Evolutionary conservation across 1,284 basidiomycete species (phyloP).

Genomic region (Wolfiporia cocos): DNA sequence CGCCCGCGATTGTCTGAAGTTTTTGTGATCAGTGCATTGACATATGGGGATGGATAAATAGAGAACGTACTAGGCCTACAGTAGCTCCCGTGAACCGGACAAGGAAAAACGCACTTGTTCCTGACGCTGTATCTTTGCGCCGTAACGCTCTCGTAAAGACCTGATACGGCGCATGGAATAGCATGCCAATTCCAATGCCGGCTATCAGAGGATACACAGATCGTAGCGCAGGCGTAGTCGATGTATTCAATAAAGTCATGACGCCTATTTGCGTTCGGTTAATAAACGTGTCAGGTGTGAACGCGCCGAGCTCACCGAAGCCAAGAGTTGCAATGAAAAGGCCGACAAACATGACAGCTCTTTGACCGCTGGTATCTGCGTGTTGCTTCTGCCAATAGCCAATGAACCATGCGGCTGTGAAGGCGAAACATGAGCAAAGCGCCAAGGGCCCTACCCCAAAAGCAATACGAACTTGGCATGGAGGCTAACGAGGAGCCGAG

Average conservation of each 20-base stretch:
- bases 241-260: slow-evolving; percentile 52
- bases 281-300: slow-evolving; percentile 7
- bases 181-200: slow-evolving; percentile 73
- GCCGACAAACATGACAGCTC: slow-evolving; percentile 54
- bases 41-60: too few relatives aligned
- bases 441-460: too few relatives aligned
- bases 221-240: slow-evolving; percentile 39
- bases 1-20: slow-evolving; percentile 64
- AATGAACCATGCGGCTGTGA: slow-evolving; percentile 63
- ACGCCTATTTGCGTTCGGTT: slow-evolving; percentile 40
- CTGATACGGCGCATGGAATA: slow-evolving; percentile 79
- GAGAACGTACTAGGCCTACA: slow-evolving; percentile 61
- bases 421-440: background rate
- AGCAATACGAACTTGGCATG: slow-evolving; percentile 51
- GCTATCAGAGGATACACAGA: slow-evolving; percentile 56
- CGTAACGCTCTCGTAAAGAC: slow-evolving; percentile 61
- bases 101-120: slow-evolving; percentile 78
- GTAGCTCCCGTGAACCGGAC: slow-evolving; percentile 80
- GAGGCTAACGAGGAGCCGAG: slow-evolving; percentile 76
- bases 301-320: slow-evolving; percentile 49
- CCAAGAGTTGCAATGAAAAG: slow-evolving; percentile 59
- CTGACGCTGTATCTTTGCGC: slow-evolving; percentile 62
- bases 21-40: too few relatives aligned
- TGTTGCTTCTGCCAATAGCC: slow-evolving; percentile 51
- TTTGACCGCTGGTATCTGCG: slow-evolving; percentile 56